A percentile compares a stretch with the other conserved stretches of the same genome.
Evolutionary conservation across 805 yeast species (phyloP).

Genomic region (Yamadazyma nakazawae): DNA sequence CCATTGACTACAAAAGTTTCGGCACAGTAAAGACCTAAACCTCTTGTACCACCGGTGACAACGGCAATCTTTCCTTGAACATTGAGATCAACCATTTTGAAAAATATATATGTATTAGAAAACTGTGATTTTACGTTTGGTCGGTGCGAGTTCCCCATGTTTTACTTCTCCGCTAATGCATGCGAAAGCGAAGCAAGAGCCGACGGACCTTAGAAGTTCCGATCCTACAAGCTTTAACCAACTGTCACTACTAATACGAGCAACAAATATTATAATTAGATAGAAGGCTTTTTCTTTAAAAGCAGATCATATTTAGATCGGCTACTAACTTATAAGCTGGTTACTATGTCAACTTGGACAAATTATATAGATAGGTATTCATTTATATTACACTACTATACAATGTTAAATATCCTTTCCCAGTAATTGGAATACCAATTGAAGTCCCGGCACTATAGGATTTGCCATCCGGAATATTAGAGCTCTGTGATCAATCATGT

Average conservation of each 20-base stretch:
- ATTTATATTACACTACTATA: slow-evolving; percentile 1
- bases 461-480: slow-evolving; percentile 52
- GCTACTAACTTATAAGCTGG: too few relatives aligned
- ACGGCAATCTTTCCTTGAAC: slow-evolving; percentile 63
- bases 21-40: slow-evolving; percentile 67
- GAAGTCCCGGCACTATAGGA: slow-evolving; percentile 60
- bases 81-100: slow-evolving; percentile 39
- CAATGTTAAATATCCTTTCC: background rate
- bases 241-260: too few relatives aligned
- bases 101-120: background rate
- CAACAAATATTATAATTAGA: too few relatives aligned
- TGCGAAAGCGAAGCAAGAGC: background rate
- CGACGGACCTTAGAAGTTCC: too few relatives aligned
- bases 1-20: slow-evolving; percentile 61
- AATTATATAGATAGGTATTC: background rate
- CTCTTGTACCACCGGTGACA: slow-evolving; percentile 74
- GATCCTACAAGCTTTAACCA: too few relatives aligned
- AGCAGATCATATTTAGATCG: too few relatives aligned
- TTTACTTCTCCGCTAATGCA: slow-evolving; percentile 1
- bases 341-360: background rate
- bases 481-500: slow-evolving; percentile 20
- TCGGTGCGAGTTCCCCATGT: slow-evolving; percentile 1
- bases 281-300: too few relatives aligned
- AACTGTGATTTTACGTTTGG: background rate
- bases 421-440: slow-evolving; percentile 44